Conservation (phyloP, 83 land plant genomes). For the Picea abies region DNA sequence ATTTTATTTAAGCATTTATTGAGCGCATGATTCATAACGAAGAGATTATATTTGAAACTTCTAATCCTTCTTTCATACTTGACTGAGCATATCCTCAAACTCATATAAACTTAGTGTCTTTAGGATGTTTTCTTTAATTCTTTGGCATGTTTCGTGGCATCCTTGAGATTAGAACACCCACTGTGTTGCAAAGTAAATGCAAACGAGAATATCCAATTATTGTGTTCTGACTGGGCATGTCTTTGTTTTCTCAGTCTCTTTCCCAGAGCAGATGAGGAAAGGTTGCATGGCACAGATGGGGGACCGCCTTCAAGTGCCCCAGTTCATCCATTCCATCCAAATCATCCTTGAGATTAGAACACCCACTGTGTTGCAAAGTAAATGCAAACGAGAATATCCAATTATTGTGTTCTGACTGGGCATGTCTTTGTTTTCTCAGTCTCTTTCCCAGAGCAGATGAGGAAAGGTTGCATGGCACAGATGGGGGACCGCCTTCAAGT, state of each 20-base stretch:
- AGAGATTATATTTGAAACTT: too few species aligned
- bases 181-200: slow-evolving; percentile 3
- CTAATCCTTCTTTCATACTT: background rate
- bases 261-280: slow-evolving; percentile 39
- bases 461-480: slow-evolving; percentile 21
- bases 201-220: background rate
- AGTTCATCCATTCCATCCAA: slow-evolving; percentile 89
- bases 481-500: slow-evolving; percentile 23
- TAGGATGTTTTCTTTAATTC: background rate
- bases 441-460: slow-evolving; percentile 54
- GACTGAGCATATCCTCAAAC: background rate
- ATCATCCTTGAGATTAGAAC: slow-evolving; percentile 7
- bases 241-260: slow-evolving; percentile 50
- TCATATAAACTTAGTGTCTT: background rate
- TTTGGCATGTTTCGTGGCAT: background rate
- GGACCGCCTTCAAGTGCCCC: slow-evolving; percentile 42
- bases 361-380: background rate
- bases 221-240: background rate
- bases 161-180: background rate
- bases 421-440: slow-evolving; percentile 29
- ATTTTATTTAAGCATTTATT: too few species aligned
- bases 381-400: background rate
- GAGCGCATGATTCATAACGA: too few species aligned
- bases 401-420: background rate
- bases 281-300: slow-evolving; percentile 15